phyloP scores from a whole-genome alignment of 2,329 filamentous ascomycete species.

The Botrytis aclada region DNA sequence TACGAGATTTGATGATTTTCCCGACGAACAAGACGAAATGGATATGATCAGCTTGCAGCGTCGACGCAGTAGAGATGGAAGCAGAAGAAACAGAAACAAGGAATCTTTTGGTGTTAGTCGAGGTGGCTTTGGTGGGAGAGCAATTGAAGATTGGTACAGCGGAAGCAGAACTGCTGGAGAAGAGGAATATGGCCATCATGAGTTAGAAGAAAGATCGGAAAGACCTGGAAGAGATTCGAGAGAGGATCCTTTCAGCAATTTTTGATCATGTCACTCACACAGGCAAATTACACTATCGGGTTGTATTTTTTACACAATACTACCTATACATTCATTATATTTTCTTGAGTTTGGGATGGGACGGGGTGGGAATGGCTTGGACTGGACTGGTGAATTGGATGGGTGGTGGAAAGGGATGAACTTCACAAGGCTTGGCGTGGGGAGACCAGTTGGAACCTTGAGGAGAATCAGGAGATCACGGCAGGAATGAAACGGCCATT shows the following conservation, averaged over 20 bases:
- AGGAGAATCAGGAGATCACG: not conserved
- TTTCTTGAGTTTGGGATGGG: constrained; percentile 16
- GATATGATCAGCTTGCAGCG: constrained; percentile 31
- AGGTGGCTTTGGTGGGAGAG: constrained; percentile 29
- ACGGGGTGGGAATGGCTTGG: not conserved
- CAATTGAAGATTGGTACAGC: constrained; percentile 50
- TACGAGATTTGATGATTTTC: constrained; percentile 33
- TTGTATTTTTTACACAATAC: not conserved
- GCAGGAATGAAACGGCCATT: not conserved
- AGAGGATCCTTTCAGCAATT: constrained; percentile 61
- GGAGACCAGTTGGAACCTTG: not conserved
- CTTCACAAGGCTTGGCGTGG: constrained; percentile 6
- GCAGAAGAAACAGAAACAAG: constrained; percentile 32
- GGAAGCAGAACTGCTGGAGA: constrained; percentile 49
- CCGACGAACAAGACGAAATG: constrained; percentile 38
- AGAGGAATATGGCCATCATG: constrained; percentile 48
- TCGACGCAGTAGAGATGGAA: constrained; percentile 32
- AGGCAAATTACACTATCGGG: not conserved
- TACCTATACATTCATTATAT: constrained; percentile 16
- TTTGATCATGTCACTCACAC: constrained; percentile 41
- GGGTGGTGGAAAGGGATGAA: not conserved
- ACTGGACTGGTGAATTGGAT: not conserved
- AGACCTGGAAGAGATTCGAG: constrained; percentile 46
- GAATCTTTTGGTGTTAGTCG: constrained; percentile 34
- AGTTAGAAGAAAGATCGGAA: constrained; percentile 23